A percentile compares a stretch with the other conserved stretches of the same genome.
Evolutionary conservation across 2,329 filamentous ascomycete genomes (phyloP).

Genomic region (Podosphaera xanthii): DNA sequence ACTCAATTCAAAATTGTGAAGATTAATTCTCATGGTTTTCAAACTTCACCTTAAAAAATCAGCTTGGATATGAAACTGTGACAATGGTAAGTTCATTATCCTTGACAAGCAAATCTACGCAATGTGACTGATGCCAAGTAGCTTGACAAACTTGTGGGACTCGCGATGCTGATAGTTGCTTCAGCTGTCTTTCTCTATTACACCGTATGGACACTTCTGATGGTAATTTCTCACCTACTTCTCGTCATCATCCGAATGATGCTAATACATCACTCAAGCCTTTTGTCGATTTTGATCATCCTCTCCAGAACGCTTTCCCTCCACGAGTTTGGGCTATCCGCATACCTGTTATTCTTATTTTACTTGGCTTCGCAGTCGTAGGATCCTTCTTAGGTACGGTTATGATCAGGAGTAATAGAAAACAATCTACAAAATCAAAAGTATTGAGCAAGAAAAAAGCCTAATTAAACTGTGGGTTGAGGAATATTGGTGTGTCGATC

Average conservation of each 20-base stretch:
- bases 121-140: conserved; percentile 19
- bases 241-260: neutral
- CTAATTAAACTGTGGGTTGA: conserved; percentile 19
- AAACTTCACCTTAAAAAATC: conserved; percentile 9
- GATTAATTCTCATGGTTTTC: neutral
- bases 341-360: conserved; percentile 87
- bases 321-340: conserved; percentile 97
- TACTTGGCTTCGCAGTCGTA: conserved; percentile 79
- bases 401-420: conserved; percentile 97
- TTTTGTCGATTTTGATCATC: conserved; percentile 88
- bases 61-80: conserved; percentile 11
- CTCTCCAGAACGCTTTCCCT: conserved; percentile 84
- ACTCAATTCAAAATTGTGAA: neutral
- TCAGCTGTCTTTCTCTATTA: conserved; percentile 72
- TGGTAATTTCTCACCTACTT: conserved; percentile 34
- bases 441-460: conserved; percentile 72
- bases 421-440: conserved; percentile 88
- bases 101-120: neutral
- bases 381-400: conserved; percentile 89
- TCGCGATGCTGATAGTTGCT: conserved; percentile 53
- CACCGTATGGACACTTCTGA: conserved; percentile 89
- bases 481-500: neutral
- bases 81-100: conserved; percentile 14
- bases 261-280: conserved; percentile 33
- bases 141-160: conserved; percentile 74